phyloP scores from a whole-genome alignment of 345 rosid genomes.

The Hibiscus trionum region DNA sequence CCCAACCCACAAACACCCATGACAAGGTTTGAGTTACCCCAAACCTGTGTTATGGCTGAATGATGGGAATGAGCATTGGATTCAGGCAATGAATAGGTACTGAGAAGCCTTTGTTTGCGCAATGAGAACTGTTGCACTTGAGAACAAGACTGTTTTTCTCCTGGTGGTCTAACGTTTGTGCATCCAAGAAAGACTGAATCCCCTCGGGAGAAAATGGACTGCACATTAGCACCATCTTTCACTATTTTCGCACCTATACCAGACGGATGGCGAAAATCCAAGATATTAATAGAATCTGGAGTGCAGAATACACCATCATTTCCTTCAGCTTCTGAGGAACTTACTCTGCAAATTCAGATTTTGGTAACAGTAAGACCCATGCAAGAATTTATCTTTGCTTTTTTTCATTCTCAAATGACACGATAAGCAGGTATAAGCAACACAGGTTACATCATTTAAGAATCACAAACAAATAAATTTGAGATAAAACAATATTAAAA shows the following conservation, averaged over 20 bases:
- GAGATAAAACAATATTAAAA: no score
- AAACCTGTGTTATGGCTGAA: conserved; percentile 84
- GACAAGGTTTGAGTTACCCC: conserved; percentile 85
- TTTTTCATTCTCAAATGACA: background rate
- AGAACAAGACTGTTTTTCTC: conserved; percentile 33
- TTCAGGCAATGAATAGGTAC: conserved; percentile 58
- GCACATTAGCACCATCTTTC: conserved; percentile 46
- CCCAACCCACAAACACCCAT: conserved; percentile 79
- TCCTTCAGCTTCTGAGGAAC: conserved; percentile 85
- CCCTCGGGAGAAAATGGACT: conserved; percentile 79
- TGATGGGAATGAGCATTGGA: conserved; percentile 46
- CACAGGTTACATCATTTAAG: background rate
- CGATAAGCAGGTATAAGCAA: background rate
- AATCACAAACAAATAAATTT: background rate
- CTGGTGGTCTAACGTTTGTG: conserved; percentile 33
- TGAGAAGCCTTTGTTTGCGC: conserved; percentile 57
- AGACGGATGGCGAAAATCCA: conserved; percentile 83
- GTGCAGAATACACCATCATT: conserved; percentile 97
- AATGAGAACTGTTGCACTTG: conserved; percentile 81
- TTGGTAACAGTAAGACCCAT: background rate
- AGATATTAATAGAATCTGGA: conserved; percentile 57
- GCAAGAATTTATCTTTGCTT: background rate
- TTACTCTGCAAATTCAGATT: conserved; percentile 48
- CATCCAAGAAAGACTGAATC: conserved; percentile 72
- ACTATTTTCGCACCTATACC: conserved; percentile 87